phyloP scores from a whole-genome alignment of 1,284 basidiomycete genomes.

The Sporisorium iseilematis-ciliati region DNA sequence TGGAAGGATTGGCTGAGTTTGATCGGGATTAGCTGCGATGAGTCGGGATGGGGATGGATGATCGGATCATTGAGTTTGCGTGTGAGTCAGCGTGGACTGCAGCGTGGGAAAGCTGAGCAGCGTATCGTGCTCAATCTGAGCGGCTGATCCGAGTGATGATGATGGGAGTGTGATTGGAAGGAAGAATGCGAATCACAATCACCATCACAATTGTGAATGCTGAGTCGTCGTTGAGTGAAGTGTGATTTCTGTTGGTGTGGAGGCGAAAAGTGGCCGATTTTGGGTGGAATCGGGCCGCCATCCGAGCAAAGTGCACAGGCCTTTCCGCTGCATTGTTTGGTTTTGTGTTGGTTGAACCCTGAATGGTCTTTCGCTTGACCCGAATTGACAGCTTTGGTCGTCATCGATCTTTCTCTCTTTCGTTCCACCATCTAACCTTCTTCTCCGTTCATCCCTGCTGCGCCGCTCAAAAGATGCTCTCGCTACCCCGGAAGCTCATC shows the following conservation, averaged over 20 bases:
- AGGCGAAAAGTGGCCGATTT: slow-evolving; percentile 2
- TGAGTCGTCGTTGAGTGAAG: slow-evolving; percentile 3
- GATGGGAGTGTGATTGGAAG: not conserved
- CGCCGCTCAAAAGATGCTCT: slow-evolving; percentile 20
- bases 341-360: slow-evolving; percentile 12
- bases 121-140: no score
- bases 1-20: slow-evolving; percentile 3
- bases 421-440: not conserved
- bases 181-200: no score
- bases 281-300: slow-evolving; percentile 5
- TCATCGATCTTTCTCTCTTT: not conserved
- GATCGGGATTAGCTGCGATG: not conserved
- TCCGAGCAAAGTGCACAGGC: slow-evolving; percentile 7
- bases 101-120: no score
- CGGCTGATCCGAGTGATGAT: slow-evolving; percentile 1
- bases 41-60: not conserved
- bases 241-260: slow-evolving; percentile 6
- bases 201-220: no score
- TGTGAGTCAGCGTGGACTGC: not conserved
- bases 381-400: not conserved
- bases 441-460: no score
- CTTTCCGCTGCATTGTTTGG: not conserved
- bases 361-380: slow-evolving; percentile 5
- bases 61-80: not conserved
- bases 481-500: slow-evolving; percentile 42